Evolutionary conservation across 345 rosid genomes (phyloP), one percentile per base, ranked within the genome.

Genomic region (Limnanthes douglasii): DNA sequence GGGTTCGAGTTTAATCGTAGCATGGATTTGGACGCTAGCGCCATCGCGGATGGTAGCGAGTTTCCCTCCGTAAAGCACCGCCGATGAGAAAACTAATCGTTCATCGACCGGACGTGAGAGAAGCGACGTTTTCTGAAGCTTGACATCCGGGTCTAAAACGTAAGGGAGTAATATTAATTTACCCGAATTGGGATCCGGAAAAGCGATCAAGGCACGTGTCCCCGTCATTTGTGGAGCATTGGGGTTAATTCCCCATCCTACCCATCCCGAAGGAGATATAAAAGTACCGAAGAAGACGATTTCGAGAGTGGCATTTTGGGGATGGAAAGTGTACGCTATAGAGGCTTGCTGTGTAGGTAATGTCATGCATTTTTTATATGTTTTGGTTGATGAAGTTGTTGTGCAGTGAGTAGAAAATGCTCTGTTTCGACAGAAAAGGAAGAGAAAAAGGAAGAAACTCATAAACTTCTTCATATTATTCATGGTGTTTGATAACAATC

Each of bases 241-340:
- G 1, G 86, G 96, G 42, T 90, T 90, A 6, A 90, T 71, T 0
- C 99, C 99, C 65, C 67, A 69, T 0, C 85, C 99, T 0, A 84
- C 98, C 98, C 98, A 90, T 0, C 98, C 96, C 11, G 98, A 84
- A 13, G 94, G 95, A 2, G 96, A 90, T 18, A 90, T 84, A 43
- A 84, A 90, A n/a, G 78, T 69, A 31, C 96, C 93, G 16, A 75
- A 80, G 75, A 90, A 90, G 23, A 70, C 75, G 21, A 90, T 55
- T 70, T 90, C 98, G 5, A 90, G 53, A 5, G 94, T 77, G 18
- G 71, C 59, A 42, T 90, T 80, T 53, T 59, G 78, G 33, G 82
- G 57, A 45, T 84, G 84, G 56, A 74, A 90, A 10, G 96, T 80
- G 96, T 96, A 84, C 0, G 96, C 96, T 6, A 90, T 44, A 2